These are phyloP conservation scores for Ogataea minuta DNA, from an alignment of 805 yeast genomes.

Conservation along the genomic window DNA sequence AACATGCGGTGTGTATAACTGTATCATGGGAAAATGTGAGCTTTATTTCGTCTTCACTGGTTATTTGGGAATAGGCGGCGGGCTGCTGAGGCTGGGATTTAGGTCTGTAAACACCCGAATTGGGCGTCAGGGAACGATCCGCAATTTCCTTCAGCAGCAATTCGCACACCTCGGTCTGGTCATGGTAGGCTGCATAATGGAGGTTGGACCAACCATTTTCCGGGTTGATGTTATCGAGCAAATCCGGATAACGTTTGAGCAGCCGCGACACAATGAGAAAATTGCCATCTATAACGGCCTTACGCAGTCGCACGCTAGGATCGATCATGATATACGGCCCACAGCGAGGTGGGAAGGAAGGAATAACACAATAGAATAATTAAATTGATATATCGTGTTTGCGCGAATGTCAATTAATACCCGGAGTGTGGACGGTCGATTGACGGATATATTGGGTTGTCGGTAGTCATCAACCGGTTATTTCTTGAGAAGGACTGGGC, in stretches of 20 bases:
- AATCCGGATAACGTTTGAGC: conserved; percentile 64
- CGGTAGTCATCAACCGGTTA: not conserved
- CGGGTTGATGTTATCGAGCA: conserved; percentile 67
- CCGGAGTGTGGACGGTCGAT: too few species aligned
- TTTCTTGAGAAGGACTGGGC: too few species aligned
- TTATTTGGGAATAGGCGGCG: conserved; percentile 29
- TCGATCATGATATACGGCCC: conserved; percentile 45
- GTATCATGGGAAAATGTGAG: conserved; percentile 57
- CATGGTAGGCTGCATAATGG: conserved; percentile 77
- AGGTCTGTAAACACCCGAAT: conserved; percentile 15
- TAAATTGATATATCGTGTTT: conserved; percentile 4
- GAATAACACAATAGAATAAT: not conserved
- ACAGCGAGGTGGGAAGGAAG: not conserved
- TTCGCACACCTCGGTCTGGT: conserved; percentile 57
- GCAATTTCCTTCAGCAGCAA: conserved; percentile 22
- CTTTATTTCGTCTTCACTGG: conserved; percentile 35
- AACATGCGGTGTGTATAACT: conserved; percentile 68
- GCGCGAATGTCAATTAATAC: conserved; percentile 5
- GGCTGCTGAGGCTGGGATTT: not conserved
- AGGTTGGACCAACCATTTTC: conserved; percentile 77
- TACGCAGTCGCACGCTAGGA: conserved; percentile 63
- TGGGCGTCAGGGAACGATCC: conserved; percentile 12
- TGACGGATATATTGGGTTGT: not conserved
- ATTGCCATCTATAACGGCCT: conserved; percentile 63
- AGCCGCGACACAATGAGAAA: conserved; percentile 61